Conservation (phyloP, 495 filamentous ascomycete species). For the Talaromyces wortmannii region DNA sequence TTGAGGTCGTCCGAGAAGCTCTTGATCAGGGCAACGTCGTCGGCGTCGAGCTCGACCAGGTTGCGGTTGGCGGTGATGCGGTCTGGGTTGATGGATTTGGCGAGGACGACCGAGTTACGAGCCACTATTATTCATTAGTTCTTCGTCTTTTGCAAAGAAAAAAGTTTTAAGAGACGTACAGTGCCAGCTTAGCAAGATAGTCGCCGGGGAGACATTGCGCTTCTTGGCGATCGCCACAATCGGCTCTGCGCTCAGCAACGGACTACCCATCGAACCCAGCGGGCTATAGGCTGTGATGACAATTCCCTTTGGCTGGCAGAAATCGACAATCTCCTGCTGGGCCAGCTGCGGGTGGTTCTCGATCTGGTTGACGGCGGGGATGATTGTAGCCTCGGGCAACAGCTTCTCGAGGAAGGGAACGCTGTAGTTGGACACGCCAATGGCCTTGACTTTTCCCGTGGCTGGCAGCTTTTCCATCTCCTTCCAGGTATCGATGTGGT, state of each 20-base stretch:
- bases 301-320: conserved; percentile 66
- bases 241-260: conserved; percentile 59
- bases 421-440: conserved; percentile 83
- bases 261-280: conserved; percentile 70
- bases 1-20: conserved; percentile 52
- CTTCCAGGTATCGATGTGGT: conserved; percentile 71
- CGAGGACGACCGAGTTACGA: conserved; percentile 65
- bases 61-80: conserved; percentile 70
- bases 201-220: conserved; percentile 52
- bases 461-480: conserved; percentile 66
- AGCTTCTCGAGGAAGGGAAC: conserved; percentile 65
- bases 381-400: conserved; percentile 53
- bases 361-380: conserved; percentile 87
- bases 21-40: conserved; percentile 58
- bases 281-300: conserved; percentile 73
- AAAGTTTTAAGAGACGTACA: conserved; percentile 35
- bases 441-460: conserved; percentile 65
- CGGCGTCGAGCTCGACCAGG: conserved; percentile 57
- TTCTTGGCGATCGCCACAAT: conserved; percentile 66
- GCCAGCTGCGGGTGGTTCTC: conserved; percentile 78
- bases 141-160: background rate
- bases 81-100: conserved; percentile 71
- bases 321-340: conserved; percentile 78
- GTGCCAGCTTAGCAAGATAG: conserved; percentile 71
- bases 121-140: conserved; percentile 37